These are phyloP conservation scores for Talaromyces trachyspermus DNA, from an alignment of 495 filamentous ascomycete genomes.

Conservation along the genomic window DNA sequence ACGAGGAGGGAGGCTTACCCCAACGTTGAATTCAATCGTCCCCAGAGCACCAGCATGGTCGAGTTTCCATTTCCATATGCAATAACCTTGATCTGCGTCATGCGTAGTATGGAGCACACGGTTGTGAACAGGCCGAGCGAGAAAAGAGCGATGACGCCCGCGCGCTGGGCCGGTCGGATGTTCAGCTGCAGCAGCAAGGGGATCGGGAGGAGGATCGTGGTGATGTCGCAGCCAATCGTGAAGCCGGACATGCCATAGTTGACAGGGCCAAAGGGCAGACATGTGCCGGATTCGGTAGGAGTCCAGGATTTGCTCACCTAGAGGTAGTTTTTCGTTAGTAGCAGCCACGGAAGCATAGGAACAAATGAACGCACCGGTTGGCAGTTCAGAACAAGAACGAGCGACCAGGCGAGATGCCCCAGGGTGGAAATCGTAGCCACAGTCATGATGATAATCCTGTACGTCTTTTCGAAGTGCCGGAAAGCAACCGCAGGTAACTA, in stretches of 20 bases:
- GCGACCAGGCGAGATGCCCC: conserved; percentile 41
- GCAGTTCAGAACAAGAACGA: conserved; percentile 48
- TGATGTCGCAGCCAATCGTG: conserved; percentile 45
- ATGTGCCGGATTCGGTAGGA: conserved; percentile 27
- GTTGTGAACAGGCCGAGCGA: conserved; percentile 52
- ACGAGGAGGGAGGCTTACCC: conserved; percentile 22
- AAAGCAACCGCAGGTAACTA: conserved; percentile 47
- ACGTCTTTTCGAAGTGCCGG: conserved; percentile 38
- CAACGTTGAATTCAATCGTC: conserved; percentile 54
- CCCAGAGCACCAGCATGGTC: conserved; percentile 52
- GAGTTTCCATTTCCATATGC: conserved; percentile 46
- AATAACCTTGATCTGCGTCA: conserved; percentile 47
- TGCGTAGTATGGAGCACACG: conserved; percentile 46
- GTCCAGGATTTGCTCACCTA: conserved; percentile 45
- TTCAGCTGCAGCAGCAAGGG: conserved; percentile 46
- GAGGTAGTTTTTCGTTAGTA: background rate
- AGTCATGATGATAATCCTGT: conserved; percentile 39
- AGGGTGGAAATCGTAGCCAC: conserved; percentile 35
- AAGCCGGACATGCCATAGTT: conserved; percentile 48
- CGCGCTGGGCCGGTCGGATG: conserved; percentile 42
- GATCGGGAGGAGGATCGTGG: conserved; percentile 47
- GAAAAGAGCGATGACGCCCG: conserved; percentile 47
- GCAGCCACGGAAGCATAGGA: no score
- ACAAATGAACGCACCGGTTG: conserved; percentile 29
- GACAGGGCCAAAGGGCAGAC: conserved; percentile 42